Evolutionary conservation across 2,329 filamentous ascomycete genomes (phyloP).

Genomic region (Neonectria sp.): DNA sequence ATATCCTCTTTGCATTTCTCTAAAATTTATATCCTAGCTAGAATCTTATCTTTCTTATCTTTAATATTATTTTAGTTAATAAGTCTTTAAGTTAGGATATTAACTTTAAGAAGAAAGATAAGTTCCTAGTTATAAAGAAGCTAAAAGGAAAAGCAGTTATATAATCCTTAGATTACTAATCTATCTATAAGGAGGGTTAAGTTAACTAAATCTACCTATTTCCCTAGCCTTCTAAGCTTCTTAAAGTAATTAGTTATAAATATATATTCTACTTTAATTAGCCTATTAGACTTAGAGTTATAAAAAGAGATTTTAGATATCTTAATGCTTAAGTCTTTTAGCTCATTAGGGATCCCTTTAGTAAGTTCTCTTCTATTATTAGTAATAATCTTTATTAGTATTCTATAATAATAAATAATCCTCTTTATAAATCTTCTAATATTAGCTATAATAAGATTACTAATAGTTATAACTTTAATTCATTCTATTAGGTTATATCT

Average conservation of each 20-base stretch:
- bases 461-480: background rate
- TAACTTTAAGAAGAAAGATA: too few relatives aligned
- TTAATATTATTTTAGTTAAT: background rate
- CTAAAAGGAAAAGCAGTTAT: background rate
- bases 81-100: background rate
- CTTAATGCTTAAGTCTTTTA: too few relatives aligned
- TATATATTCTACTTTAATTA: background rate
- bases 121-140: background rate
- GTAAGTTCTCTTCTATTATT: too few relatives aligned
- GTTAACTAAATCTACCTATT: too few relatives aligned
- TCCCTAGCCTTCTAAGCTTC: too few relatives aligned
- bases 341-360: too few relatives aligned
- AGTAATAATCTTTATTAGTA: too few relatives aligned
- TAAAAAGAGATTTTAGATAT: background rate
- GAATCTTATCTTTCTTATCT: too few relatives aligned
- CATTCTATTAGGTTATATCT: background rate
- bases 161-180: too few relatives aligned
- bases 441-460: background rate
- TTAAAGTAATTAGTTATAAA: background rate
- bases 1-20: background rate
- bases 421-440: background rate
- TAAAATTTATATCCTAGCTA: background rate
- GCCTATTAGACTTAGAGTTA: background rate
- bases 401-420: background rate
- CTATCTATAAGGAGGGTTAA: too few relatives aligned